A percentile compares a stretch with the other conserved stretches of the same genome.
These are phyloP conservation scores for Gaeumannomyces sp. DNA, from an alignment of 2,329 filamentous ascomycete species.

Conservation along the genomic window DNA sequence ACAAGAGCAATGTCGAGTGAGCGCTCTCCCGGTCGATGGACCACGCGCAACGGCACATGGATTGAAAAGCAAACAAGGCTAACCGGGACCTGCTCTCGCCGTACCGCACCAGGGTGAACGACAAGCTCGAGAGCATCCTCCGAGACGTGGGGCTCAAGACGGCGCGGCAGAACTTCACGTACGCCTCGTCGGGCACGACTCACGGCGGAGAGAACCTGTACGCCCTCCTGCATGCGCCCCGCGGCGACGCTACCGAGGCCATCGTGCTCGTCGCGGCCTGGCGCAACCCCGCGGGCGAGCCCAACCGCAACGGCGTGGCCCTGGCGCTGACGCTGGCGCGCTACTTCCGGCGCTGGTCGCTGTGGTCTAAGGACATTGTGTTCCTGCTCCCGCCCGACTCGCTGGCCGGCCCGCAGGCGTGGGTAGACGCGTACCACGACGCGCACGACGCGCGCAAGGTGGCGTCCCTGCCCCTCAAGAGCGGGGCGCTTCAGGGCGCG, in stretches of 20 bases:
- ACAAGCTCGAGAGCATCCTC: conserved; percentile 70
- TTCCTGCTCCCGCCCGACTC: conserved; percentile 85
- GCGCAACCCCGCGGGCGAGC: conserved; percentile 69
- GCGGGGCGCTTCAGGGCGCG: conserved; percentile 85
- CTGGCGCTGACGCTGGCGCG: conserved; percentile 80
- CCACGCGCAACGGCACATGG: too few relatives aligned
- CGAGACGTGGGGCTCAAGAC: conserved; percentile 77
- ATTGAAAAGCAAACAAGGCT: too few relatives aligned
- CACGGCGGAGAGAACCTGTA: conserved; percentile 86
- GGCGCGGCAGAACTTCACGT: conserved; percentile 82
- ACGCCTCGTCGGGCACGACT: conserved; percentile 67
- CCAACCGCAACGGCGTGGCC: conserved; percentile 84
- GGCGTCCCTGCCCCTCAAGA: conserved; percentile 77
- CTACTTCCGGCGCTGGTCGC: conserved; percentile 96
- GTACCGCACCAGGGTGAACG: conserved; percentile 46
- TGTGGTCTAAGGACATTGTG: conserved; percentile 99
- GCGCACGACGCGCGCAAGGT: conserved; percentile 68
- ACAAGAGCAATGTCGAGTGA: conserved; percentile 46
- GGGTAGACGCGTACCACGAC: conserved; percentile 97
- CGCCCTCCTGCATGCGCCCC: conserved; percentile 84
- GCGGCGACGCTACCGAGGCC: conserved; percentile 93
- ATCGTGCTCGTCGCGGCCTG: conserved; percentile 89
- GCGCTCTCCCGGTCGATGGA: too few relatives aligned
- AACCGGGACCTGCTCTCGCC: not conserved
- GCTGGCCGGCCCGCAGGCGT: conserved; percentile 84